Conservation (phyloP, 371 early-diverging fungal species). For the Circinella minor region DNA sequence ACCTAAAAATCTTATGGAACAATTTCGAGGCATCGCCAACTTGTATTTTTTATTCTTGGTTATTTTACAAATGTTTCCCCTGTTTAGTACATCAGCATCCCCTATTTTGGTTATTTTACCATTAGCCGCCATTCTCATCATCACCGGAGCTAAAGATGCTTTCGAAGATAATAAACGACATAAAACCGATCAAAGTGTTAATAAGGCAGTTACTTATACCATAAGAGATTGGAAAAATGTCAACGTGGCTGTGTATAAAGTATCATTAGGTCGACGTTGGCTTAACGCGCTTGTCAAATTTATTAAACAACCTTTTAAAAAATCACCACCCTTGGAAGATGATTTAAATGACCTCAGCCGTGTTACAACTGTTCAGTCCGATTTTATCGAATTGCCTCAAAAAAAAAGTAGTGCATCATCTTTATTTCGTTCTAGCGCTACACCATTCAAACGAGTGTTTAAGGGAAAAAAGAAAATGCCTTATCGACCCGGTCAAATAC, state of each 20-base stretch:
- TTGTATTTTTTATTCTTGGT: slow-evolving; percentile 91
- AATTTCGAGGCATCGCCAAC: slow-evolving; percentile 93
- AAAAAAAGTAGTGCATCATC: slow-evolving; percentile 22
- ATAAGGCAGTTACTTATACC: slow-evolving; percentile 59
- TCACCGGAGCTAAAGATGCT: slow-evolving; percentile 94
- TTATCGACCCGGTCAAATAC: slow-evolving; percentile 57
- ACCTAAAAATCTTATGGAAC: slow-evolving; percentile 92
- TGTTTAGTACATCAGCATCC: slow-evolving; percentile 68
- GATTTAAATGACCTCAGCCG: slow-evolving; percentile 23
- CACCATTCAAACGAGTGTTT: slow-evolving; percentile 33
- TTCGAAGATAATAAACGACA: slow-evolving; percentile 95
- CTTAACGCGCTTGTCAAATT: slow-evolving; percentile 15
- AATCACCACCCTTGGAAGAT: slow-evolving; percentile 4
- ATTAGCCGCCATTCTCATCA: slow-evolving; percentile 77
- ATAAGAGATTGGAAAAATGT: slow-evolving; percentile 63
- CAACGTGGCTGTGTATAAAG: slow-evolving; percentile 52
- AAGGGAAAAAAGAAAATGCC: slow-evolving; percentile 34
- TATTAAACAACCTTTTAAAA: slow-evolving; percentile 11
- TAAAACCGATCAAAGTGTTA: slow-evolving; percentile 81
- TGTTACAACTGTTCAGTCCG: slow-evolving; percentile 19
- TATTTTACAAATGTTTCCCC: slow-evolving; percentile 83
- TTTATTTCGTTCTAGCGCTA: slow-evolving; percentile 23
- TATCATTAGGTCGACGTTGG: slow-evolving; percentile 39
- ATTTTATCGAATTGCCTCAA: slow-evolving; percentile 20
- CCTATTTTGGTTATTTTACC: slow-evolving; percentile 87